Conservation (phyloP, 2,329 filamentous ascomycete species). For the Mycosphaerella arachidis region DNA sequence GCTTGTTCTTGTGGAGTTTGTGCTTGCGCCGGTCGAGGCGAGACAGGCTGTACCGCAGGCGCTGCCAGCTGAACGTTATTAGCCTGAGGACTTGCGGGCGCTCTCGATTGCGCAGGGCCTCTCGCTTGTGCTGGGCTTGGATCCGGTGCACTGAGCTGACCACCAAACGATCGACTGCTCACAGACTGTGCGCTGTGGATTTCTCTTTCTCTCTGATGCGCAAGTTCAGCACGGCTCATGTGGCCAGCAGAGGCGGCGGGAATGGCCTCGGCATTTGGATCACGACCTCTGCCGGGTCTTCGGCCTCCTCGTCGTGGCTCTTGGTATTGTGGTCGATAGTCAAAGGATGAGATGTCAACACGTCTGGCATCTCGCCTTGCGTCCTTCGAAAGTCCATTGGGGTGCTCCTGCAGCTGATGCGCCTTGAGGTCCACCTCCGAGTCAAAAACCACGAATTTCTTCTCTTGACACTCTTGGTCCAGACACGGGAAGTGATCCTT, state of each 20-base stretch:
- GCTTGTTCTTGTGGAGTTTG: constrained; percentile 75
- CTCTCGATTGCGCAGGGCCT: constrained; percentile 12
- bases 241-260: constrained; percentile 74
- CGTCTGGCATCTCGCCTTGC: constrained; percentile 74
- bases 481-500: constrained; percentile 81
- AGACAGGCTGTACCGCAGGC: constrained; percentile 35
- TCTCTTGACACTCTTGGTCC: constrained; percentile 84
- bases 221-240: constrained; percentile 78
- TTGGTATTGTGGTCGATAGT: constrained; percentile 68
- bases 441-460: constrained; percentile 96
- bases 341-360: constrained; percentile 84
- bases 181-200: constrained; percentile 83
- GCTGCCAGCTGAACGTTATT: constrained; percentile 35
- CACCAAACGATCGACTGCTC: constrained; percentile 76
- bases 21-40: constrained; percentile 31
- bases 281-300: constrained; percentile 63
- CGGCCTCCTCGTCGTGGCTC: constrained; percentile 51
- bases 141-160: constrained; percentile 45
- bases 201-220: constrained; percentile 86
- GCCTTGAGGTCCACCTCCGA: constrained; percentile 93
- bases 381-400: constrained; percentile 73
- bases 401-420: constrained; percentile 82
- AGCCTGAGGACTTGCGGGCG: constrained; percentile 28
- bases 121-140: constrained; percentile 36
- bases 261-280: constrained; percentile 79